phyloP scores from a whole-genome alignment of 192 early-diverging fungal species.

The Glomus cerebriforme region DNA sequence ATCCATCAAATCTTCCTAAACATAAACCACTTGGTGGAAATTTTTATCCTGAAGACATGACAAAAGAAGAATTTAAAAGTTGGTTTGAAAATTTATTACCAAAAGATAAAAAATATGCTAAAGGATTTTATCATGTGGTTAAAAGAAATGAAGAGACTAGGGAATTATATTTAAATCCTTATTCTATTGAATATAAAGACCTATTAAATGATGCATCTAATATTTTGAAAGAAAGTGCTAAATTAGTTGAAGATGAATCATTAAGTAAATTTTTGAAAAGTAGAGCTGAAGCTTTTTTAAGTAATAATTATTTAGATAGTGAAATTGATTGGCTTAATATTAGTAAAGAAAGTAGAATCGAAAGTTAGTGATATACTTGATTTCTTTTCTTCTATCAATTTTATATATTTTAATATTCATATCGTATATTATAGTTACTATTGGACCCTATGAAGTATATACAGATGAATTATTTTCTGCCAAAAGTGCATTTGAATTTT shows the following conservation, averaged over 20 bases:
- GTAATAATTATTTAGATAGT: constrained; percentile 66
- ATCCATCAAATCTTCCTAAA: constrained; percentile 34
- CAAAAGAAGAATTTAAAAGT: constrained; percentile 56
- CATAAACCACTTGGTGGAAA: constrained; percentile 59
- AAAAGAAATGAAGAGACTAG: constrained; percentile 45
- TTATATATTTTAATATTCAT: background rate
- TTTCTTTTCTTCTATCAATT: background rate
- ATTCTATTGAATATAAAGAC: constrained; percentile 60
- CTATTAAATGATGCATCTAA: constrained; percentile 54
- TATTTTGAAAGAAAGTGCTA: constrained; percentile 58
- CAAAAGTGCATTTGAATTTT: constrained; percentile 71
- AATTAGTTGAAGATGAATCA: constrained; percentile 56
- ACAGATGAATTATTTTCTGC: constrained; percentile 65
- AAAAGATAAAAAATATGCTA: constrained; percentile 52
- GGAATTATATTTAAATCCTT: constrained; percentile 48
- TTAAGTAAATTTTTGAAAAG: constrained; percentile 59
- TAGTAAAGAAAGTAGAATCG: constrained; percentile 48
- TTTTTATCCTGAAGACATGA: constrained; percentile 76
- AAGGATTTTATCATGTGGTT: constrained; percentile 67
- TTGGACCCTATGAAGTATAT: constrained; percentile 41
- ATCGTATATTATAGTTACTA: background rate
- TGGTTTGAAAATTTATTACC: constrained; percentile 54
- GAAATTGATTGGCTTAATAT: constrained; percentile 73
- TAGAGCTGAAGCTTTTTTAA: constrained; percentile 58
- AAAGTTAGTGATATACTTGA: background rate